phyloP scores from a whole-genome alignment of 2,329 filamentous ascomycete genomes.

The Penicillium fuscoglaucum region DNA sequence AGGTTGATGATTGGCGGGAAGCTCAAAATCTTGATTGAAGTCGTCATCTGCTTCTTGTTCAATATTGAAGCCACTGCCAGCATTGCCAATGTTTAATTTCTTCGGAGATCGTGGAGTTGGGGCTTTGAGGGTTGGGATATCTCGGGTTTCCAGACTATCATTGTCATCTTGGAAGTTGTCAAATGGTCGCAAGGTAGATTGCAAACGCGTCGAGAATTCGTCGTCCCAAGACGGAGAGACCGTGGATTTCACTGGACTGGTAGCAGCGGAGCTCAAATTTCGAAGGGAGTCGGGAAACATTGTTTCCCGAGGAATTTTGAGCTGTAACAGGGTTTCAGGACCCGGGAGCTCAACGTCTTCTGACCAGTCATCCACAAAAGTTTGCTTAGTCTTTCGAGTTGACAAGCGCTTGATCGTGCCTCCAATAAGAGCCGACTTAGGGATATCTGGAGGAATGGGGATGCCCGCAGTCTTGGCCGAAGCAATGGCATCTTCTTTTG shows the following conservation, averaged over 20 bases:
- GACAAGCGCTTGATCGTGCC: constrained; percentile 92
- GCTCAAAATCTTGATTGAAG: constrained; percentile 71
- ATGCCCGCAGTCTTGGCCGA: constrained; percentile 88
- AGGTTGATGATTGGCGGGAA: constrained; percentile 64
- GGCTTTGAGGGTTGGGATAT: constrained; percentile 68
- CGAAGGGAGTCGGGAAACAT: constrained; percentile 68
- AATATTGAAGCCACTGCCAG: constrained; percentile 35
- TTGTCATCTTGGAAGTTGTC: constrained; percentile 64
- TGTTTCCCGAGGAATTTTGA: constrained; percentile 62
- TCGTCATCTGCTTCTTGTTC: constrained; percentile 61
- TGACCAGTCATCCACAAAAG: constrained; percentile 77
- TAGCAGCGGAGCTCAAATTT: constrained; percentile 58
- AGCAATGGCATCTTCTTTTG: constrained; percentile 80
- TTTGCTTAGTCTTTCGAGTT: constrained; percentile 68
- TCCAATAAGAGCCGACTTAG: constrained; percentile 83
- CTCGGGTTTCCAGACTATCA: constrained; percentile 63
- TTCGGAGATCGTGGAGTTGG: constrained; percentile 57
- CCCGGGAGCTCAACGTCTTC: constrained; percentile 73
- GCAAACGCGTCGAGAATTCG: constrained; percentile 51
- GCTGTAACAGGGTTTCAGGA: constrained; percentile 56
- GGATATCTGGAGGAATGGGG: constrained; percentile 81
- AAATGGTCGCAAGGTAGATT: constrained; percentile 56
- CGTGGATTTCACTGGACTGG: constrained; percentile 42
- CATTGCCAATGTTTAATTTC: constrained; percentile 49
- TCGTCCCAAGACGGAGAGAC: constrained; percentile 32